These are phyloP conservation scores for Pythium apleroticum DNA, from an alignment of 352 stramenopile genomes.

Conservation along the genomic window DNA sequence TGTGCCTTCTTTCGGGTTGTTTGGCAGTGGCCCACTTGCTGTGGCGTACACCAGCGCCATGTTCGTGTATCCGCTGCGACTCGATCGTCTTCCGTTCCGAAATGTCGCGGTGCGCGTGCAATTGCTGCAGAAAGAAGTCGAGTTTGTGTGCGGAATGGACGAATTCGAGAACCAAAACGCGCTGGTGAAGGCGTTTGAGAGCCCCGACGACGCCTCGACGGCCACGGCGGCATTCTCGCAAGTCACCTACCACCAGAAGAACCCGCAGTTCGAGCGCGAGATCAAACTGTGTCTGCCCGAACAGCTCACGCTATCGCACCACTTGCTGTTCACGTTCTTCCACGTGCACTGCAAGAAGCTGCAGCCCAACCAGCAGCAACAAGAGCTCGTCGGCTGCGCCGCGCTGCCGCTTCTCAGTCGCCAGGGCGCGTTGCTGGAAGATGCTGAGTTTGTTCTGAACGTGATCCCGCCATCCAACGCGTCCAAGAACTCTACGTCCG, in stretches of 20 bases:
- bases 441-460: conserved; percentile 43
- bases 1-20: conserved; percentile 36
- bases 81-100: conserved; percentile 68
- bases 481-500: conserved; percentile 28
- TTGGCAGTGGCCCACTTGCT: conserved; percentile 52
- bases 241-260: conserved; percentile 84
- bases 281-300: conserved; percentile 71
- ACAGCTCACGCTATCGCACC: conserved; percentile 43
- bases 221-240: conserved; percentile 35
- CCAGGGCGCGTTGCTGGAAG: conserved; percentile 51
- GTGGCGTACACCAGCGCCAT: conserved; percentile 56
- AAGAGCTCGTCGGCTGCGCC: conserved; percentile 65
- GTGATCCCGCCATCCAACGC: conserved; percentile 31
- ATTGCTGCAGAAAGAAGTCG: conserved; percentile 48
- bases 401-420: conserved; percentile 46
- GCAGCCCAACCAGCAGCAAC: conserved; percentile 47
- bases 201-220: conserved; percentile 27
- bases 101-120: conserved; percentile 72
- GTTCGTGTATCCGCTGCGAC: conserved; percentile 64
- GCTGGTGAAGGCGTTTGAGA: conserved; percentile 43
- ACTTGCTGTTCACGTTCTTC: conserved; percentile 76
- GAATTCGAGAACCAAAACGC: conserved; percentile 31
- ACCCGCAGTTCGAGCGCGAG: conserved; percentile 71
- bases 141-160: conserved; percentile 43
- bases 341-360: conserved; percentile 86